Conservation (phyloP, 2,329 filamentous ascomycete genomes). For the Fusarium sp. region DNA sequence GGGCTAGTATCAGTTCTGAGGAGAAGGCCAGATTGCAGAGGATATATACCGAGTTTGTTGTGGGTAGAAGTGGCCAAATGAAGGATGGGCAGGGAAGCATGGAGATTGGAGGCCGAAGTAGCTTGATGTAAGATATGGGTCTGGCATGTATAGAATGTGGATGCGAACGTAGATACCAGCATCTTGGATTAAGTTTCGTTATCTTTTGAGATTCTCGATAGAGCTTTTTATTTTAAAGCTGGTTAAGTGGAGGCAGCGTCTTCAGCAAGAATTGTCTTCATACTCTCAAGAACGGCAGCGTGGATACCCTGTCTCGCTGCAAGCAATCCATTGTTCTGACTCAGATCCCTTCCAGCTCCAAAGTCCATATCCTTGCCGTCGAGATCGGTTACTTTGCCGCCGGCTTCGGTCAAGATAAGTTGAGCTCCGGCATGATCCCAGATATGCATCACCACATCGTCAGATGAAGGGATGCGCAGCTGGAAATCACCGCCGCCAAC, state of each 20-base stretch:
- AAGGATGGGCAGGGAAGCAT: constrained; percentile 89
- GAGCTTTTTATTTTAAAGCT: not conserved
- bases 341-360: constrained; percentile 46
- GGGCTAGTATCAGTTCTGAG: constrained; percentile 81
- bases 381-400: constrained; percentile 61
- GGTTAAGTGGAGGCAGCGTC: constrained; percentile 14
- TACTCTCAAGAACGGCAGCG: constrained; percentile 47
- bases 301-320: constrained; percentile 57
- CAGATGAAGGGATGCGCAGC: constrained; percentile 42
- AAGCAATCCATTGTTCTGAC: constrained; percentile 47
- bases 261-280: constrained; percentile 33
- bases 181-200: not conserved
- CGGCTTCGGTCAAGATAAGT: constrained; percentile 63
- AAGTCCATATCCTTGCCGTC: constrained; percentile 49
- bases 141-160: not conserved
- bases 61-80: constrained; percentile 93
- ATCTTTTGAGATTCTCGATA: not conserved
- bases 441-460: constrained; percentile 40
- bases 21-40: constrained; percentile 77
- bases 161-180: not conserved
- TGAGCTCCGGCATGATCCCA: constrained; percentile 68
- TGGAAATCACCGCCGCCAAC: constrained; percentile 49
- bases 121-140: constrained; percentile 75
- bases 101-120: constrained; percentile 91
- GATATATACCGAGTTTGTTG: constrained; percentile 94